Evolutionary conservation across 176 grass and related monocot genomes (phyloP).

Genomic region (Aegilops sharonensis): DNA sequence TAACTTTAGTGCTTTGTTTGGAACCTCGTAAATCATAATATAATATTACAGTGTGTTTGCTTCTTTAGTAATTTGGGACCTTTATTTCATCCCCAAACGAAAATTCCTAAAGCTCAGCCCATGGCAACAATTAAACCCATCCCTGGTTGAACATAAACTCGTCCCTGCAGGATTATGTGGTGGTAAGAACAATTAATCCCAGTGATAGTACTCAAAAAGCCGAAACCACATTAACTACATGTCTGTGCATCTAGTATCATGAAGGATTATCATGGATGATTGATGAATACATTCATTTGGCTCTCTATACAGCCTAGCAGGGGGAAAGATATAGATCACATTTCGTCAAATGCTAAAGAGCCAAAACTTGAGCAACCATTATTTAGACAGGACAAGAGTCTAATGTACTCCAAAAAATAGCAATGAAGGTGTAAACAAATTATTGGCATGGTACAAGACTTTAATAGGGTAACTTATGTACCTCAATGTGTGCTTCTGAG

Average conservation of each 20-base stretch:
- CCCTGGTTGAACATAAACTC: neutral
- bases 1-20: neutral
- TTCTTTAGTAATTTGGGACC: neutral
- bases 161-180: neutral
- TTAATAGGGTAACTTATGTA: slow-evolving; percentile 26
- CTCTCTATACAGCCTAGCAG: neutral
- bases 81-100: neutral
- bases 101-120: neutral
- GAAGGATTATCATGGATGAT: neutral
- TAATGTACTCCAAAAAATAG: neutral
- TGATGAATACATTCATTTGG: neutral
- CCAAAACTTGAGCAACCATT: neutral
- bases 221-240: neutral
- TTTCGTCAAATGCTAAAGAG: neutral
- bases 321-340: neutral
- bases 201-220: neutral
- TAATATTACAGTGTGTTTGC: neutral
- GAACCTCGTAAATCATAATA: neutral
- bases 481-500: slow-evolving; percentile 97
- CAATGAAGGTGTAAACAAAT: slow-evolving; percentile 5
- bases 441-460: neutral
- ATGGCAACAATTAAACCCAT: neutral
- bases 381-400: neutral
- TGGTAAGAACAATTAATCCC: neutral
- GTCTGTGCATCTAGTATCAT: neutral